These are phyloP conservation scores for Pseudogymnoascus sp. DNA, from an alignment of 2,329 filamentous ascomycete species.

Conservation along the genomic window DNA sequence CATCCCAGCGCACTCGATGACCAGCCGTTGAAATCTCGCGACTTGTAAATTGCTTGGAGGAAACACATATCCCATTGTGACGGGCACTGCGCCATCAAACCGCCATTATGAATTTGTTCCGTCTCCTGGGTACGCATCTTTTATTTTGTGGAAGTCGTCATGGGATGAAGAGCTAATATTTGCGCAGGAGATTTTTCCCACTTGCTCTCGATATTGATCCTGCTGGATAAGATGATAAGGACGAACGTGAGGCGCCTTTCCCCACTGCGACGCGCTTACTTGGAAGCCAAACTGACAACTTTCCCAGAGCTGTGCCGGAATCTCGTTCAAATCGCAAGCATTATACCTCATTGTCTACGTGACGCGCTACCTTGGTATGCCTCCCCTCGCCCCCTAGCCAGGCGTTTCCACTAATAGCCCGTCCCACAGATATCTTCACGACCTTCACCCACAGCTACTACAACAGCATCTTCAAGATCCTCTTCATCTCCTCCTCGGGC, in stretches of 20 bases:
- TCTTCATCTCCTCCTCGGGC: slow-evolving; percentile 82
- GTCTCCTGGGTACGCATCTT: slow-evolving; percentile 49
- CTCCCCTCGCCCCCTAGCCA: neutral
- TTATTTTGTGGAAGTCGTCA: neutral
- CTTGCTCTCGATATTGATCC: slow-evolving; percentile 84
- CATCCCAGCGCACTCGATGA: slow-evolving; percentile 5
- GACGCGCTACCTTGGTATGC: slow-evolving; percentile 76
- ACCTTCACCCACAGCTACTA: slow-evolving; percentile 66
- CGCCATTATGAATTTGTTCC: slow-evolving; percentile 60
- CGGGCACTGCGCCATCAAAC: slow-evolving; percentile 10
- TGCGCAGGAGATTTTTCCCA: slow-evolving; percentile 84
- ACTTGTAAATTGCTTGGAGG: neutral
- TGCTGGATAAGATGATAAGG: slow-evolving; percentile 93
- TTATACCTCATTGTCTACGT: slow-evolving; percentile 91
- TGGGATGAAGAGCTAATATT: slow-evolving; percentile 8
- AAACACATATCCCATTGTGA: neutral
- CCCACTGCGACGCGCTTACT: neutral
- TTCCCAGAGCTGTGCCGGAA: slow-evolving; percentile 83
- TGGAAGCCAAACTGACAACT: slow-evolving; percentile 18
- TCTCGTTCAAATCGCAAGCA: slow-evolving; percentile 98
- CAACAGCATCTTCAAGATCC: slow-evolving; percentile 91
- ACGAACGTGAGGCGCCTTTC: slow-evolving; percentile 60
- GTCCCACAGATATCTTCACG: slow-evolving; percentile 68
- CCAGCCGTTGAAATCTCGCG: neutral
- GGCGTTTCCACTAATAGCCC: neutral